These are phyloP conservation scores for Panicum miliaceum DNA, from an alignment of 176 grass and related monocot species.

Conservation along the genomic window DNA sequence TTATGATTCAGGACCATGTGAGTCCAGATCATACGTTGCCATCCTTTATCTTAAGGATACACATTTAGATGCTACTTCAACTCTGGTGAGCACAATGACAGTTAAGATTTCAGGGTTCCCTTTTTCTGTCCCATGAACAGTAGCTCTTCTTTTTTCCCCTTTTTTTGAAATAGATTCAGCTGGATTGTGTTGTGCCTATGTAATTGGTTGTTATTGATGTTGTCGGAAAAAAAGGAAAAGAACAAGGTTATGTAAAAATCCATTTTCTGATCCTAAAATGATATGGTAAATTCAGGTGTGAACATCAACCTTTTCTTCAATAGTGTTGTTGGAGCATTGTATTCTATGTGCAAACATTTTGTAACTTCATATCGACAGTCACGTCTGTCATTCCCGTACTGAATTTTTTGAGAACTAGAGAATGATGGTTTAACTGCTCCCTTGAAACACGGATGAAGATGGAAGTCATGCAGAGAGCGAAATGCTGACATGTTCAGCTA, in stretches of 20 bases:
- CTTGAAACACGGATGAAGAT: not conserved
- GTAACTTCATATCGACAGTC: not conserved
- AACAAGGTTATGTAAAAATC: conserved; percentile 12
- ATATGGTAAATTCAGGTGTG: conserved; percentile 26
- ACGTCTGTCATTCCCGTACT: not conserved
- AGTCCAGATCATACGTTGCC: conserved; percentile 33
- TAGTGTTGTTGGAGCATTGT: not conserved
- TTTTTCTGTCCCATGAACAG: conserved; percentile 18
- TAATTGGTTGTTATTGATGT: conserved; percentile 46
- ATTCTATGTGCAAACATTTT: not conserved
- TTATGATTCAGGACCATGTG: conserved; percentile 40
- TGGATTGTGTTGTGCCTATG: conserved; percentile 24
- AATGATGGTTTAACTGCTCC: not conserved
- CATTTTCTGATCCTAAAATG: conserved; percentile 24
- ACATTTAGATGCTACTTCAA: conserved; percentile 46
- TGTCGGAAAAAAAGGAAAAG: conserved; percentile 10
- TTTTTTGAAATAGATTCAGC: conserved; percentile 32
- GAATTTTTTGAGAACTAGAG: conserved; percentile 7
- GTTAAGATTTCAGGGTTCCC: conserved; percentile 5
- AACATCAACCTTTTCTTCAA: not conserved
- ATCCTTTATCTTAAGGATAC: conserved; percentile 21
- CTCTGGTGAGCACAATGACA: conserved; percentile 20
- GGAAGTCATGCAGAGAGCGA: not conserved
- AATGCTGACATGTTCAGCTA: conserved; percentile 13
- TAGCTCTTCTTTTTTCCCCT: not conserved